These are phyloP conservation scores for Pyrenophora graminea DNA, from an alignment of 2,329 filamentous ascomycete genomes.

Conservation along the genomic window DNA sequence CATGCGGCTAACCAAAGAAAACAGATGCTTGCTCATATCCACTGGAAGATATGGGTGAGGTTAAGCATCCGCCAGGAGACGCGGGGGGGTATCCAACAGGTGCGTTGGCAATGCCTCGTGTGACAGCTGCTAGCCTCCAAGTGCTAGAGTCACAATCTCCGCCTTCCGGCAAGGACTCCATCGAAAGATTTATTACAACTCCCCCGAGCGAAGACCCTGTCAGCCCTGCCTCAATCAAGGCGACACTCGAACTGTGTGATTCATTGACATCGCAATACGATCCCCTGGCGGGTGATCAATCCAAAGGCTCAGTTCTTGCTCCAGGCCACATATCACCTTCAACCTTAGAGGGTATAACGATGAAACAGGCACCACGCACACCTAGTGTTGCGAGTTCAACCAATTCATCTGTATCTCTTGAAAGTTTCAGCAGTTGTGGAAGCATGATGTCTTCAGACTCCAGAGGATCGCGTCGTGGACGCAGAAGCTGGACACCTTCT, in stretches of 20 bases:
- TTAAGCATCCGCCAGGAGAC: no score
- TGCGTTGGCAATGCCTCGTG: neutral
- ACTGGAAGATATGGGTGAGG: no score
- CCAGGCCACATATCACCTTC: no score
- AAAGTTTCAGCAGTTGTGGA: neutral
- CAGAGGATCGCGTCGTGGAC: conserved; percentile 8
- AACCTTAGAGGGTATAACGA: no score
- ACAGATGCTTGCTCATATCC: neutral
- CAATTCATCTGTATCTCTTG: neutral
- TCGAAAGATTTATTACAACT: neutral
- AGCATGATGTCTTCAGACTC: conserved; percentile 11
- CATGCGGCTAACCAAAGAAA: no score
- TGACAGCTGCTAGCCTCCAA: neutral
- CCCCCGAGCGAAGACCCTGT: neutral
- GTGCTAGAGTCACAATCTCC: neutral
- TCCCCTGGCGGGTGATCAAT: no score
- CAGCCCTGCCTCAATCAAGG: no score
- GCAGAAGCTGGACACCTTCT: conserved; percentile 3
- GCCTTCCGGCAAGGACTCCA: neutral
- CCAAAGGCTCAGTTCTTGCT: no score
- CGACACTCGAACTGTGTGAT: no score
- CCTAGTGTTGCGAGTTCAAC: neutral
- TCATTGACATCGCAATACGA: no score
- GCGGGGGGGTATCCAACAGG: neutral
- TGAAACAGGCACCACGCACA: neutral